Evolutionary conservation across 148 eudicot species (phyloP), one percentile per base, ranked within the genome.

Genomic region (Nepenthes gracilis): DNA sequence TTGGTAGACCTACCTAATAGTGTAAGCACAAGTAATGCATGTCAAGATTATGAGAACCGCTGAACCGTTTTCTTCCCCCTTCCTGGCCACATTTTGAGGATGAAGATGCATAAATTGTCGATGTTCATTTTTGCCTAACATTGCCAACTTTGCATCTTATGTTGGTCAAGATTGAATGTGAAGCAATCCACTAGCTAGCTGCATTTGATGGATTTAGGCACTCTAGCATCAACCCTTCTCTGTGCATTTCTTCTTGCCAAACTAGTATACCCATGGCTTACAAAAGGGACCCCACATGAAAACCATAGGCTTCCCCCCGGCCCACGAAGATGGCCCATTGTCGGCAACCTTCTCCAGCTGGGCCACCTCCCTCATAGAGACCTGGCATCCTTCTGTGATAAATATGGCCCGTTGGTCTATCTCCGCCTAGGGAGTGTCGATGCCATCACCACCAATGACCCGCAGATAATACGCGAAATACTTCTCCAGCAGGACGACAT

Each of bases 371-470:
- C 97, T 1, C 99, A 94, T 45, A 80, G 95, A 10, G 99, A 94
- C 68, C 40, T 94, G 0, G 95, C 99, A 60, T 71, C 83, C 12
- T 75, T 89, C 2, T 89, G 95, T 33, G 83, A 83, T 14, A 73
- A 76, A 54, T 89, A 89, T 50, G 99, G 99, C 47, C 90, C 97
- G 1, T 43, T 94, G 43, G 99, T 94, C 33, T 94, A 86, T 75
- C 74, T 94, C 49, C 81, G 68, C 23, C 82, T 93, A 0, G 97
- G 99, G 3, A 78, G 57, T 13, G 95, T 94, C 6, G 95, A 78
- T 4, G 99, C 92, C 4, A 84, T 94, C 74, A 94, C 99, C 64
- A 94, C 99, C 62, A 89, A 86, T 13, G 87, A 94, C 50, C 99
- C 99, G 0, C 75, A 86, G 1, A 89, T 77, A 2, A 89, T 94